Conservation (phyloP, 768 basidiomycete genomes). For the Chiua virens region DNA sequence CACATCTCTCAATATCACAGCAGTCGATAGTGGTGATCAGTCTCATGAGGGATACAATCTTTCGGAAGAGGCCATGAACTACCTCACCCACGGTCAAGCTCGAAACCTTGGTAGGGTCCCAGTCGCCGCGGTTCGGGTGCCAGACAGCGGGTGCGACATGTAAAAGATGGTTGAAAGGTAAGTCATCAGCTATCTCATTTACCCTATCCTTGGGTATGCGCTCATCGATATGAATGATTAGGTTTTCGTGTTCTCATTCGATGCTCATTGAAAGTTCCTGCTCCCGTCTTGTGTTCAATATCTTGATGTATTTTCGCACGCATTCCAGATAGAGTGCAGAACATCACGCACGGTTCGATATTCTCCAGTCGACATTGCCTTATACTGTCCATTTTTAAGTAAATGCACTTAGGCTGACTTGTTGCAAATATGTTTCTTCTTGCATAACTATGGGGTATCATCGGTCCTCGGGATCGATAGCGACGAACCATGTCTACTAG, state of each 20-base stretch:
- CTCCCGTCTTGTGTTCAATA: too few relatives aligned
- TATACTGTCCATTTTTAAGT: too few relatives aligned
- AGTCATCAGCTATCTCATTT: neutral
- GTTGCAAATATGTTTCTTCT: too few relatives aligned
- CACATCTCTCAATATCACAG: slow-evolving; percentile 47
- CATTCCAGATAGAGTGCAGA: neutral
- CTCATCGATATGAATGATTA: neutral
- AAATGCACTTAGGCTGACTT: neutral
- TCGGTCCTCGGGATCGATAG: too few relatives aligned
- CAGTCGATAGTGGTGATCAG: slow-evolving; percentile 47
- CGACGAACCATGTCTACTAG: too few relatives aligned
- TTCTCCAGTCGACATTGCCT: neutral
- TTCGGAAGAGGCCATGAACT: slow-evolving; percentile 37
- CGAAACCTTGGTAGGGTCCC: slow-evolving; percentile 25
- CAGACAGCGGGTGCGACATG: slow-evolving; percentile 11
- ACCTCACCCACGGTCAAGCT: slow-evolving; percentile 33
- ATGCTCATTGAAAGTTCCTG: neutral
- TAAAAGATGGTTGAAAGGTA: neutral
- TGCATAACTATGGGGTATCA: too few relatives aligned
- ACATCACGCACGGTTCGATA: too few relatives aligned
- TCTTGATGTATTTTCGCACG: neutral
- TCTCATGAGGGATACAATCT: slow-evolving; percentile 33
- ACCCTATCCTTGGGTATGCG: neutral
- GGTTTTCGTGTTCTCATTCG: neutral
- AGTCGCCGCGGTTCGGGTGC: slow-evolving; percentile 22